Base-by-base conservation (phyloP, 352 stramenopile species). In the Elongisporangium undulatum region DNA sequence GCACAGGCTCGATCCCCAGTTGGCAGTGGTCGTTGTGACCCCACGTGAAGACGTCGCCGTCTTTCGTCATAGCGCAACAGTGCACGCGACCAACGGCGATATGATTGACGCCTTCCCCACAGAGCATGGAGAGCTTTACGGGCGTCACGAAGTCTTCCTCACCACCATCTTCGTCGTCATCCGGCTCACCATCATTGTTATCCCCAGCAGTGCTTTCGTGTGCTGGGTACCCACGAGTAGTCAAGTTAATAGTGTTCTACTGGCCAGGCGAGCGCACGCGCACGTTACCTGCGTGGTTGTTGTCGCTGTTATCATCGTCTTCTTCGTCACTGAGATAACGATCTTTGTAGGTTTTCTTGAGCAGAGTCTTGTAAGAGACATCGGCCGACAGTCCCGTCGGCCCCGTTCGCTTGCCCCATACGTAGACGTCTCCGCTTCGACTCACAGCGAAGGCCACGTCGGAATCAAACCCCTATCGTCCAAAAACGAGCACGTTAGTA, bases 21-120 rank as follows among this genome's bases (percentile, higher is more conserved):
- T 94, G 85, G 26, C 80, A 91, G 60, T 92, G 85, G 54, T 92
- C 80, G 51, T 93, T 94, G 19, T 92, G 82, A 8, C 85, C 85
- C 85, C 85, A 94, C 19, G 85, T 90, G 56, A 87, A 94, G 3
- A 93, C 79, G 54, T 93, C 85, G 38, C 85, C 83, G 16, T 90
- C 82, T 60, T 89, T 92, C 1, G 85, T 92, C 20, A 67, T 74
- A 3, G 82, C 85, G 49, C 73, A 88, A 56, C 85, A 94, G 63
- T 94, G 85, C 6, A 84, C 75, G 29, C 85, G 69, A 0, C 85
- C 85, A 2, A 94, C 85, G 21, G 85, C 83, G 39, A 94, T 94
- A 22, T 73, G 51, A 29, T 72, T 87, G 34, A 94, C 52, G 15
- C 79, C 82, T 62, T 94, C 85, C 0, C 80, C 82, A 61, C 77